These are phyloP conservation scores for Sisymbrium altissimum DNA, from an alignment of 345 rosid genomes.

Conservation along the genomic window DNA sequence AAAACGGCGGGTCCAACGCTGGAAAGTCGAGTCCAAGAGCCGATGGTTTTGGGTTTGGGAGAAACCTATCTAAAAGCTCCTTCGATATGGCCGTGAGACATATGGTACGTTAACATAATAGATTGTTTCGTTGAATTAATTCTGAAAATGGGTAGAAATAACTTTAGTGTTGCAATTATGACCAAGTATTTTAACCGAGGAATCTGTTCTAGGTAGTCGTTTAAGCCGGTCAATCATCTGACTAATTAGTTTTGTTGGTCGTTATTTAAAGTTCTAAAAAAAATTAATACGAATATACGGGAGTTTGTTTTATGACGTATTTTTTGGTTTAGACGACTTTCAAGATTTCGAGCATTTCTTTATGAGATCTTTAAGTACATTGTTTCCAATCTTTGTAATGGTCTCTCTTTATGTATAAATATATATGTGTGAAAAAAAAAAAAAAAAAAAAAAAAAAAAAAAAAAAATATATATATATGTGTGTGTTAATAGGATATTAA, in stretches of 20 bases:
- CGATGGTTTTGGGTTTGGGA: conserved; percentile 65
- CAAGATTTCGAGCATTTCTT: background rate
- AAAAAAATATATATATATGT: background rate
- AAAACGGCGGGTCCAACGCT: conserved; percentile 24
- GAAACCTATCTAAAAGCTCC: conserved; percentile 67
- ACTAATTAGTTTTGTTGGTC: no score
- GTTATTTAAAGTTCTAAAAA: no score
- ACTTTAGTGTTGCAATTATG: background rate
- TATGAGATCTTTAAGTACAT: background rate
- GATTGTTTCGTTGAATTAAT: background rate
- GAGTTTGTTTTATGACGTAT: no score
- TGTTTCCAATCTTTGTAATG: background rate
- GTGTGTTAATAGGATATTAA: conserved; percentile 45
- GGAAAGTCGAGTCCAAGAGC: conserved; percentile 37
- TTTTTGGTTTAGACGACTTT: background rate
- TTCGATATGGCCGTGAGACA: conserved; percentile 82
- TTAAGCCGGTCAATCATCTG: background rate
- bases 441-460: no score
- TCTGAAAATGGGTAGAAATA: background rate
- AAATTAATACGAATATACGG: no score
- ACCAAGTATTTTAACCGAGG: background rate
- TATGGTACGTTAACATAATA: conserved; percentile 43
- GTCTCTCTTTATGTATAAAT: background rate
- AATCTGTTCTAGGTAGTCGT: background rate
- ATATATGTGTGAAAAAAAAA: background rate